These are phyloP conservation scores for Pseudogymnoascus sp. DNA, from an alignment of 2,329 filamentous ascomycete genomes.

Conservation along the genomic window DNA sequence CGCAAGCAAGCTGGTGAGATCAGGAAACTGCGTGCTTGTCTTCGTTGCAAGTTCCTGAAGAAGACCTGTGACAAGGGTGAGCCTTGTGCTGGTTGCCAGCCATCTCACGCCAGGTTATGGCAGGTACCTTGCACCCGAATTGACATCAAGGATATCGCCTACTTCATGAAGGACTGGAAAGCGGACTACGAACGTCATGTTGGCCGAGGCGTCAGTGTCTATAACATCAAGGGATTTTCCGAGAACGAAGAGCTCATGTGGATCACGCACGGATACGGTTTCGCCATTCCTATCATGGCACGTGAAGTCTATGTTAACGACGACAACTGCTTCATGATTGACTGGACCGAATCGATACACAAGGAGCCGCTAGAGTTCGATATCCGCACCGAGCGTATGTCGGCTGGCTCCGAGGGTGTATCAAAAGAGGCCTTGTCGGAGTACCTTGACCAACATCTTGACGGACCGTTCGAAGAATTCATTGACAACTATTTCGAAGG, in stretches of 20 bases:
- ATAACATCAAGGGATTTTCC: constrained; percentile 83
- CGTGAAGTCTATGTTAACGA: constrained; percentile 89
- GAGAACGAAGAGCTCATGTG: constrained; percentile 66
- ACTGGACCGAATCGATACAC: constrained; percentile 81
- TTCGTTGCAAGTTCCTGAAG: constrained; percentile 97
- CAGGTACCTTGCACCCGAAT: constrained; percentile 96
- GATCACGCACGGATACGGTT: constrained; percentile 94
- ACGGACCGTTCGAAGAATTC: constrained; percentile 84
- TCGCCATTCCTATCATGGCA: constrained; percentile 84
- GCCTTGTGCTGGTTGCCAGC: constrained; percentile 90
- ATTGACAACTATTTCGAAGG: constrained; percentile 95
- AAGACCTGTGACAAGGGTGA: constrained; percentile 98
- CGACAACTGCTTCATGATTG: constrained; percentile 83
- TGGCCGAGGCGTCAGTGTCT: constrained; percentile 77
- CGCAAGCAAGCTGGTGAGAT: constrained; percentile 96
- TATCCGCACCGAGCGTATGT: constrained; percentile 78
- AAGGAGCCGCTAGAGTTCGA: constrained; percentile 74
- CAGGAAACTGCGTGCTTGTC: constrained; percentile 83
- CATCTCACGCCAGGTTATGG: constrained; percentile 90
- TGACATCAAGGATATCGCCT: constrained; percentile 96
- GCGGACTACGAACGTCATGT: constrained; percentile 91
- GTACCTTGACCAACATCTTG: constrained; percentile 92
- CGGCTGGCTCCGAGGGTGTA: constrained; percentile 82
- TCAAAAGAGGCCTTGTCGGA: constrained; percentile 73
- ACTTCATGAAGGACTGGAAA: constrained; percentile 99